Evolutionary conservation across 169 alveolate genomes (phyloP).

Genomic region (Plasmodium gallinaceum): DNA sequence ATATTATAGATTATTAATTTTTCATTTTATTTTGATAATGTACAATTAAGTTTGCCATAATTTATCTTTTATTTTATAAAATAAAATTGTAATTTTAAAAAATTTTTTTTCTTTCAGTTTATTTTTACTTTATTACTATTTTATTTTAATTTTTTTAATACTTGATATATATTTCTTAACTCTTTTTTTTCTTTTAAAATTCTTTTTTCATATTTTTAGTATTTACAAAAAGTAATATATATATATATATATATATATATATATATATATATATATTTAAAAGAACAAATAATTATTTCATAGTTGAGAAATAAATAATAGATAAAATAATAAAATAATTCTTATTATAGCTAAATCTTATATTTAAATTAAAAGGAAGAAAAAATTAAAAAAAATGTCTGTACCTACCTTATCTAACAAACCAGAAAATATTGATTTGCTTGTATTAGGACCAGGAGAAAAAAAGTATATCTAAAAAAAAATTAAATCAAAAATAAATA

Average conservation of each 20-base stretch:
- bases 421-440: conserved; percentile 68
- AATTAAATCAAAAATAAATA: background rate
- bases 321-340: background rate
- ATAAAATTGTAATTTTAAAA: too few relatives aligned
- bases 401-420: conserved; percentile 74
- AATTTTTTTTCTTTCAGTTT: too few relatives aligned
- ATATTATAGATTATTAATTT: too few relatives aligned
- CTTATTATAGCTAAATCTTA: too few relatives aligned
- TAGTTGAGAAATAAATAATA: conserved; percentile 1
- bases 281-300: background rate
- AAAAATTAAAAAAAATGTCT: conserved; percentile 35
- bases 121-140: too few relatives aligned
- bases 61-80: too few relatives aligned
- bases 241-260: conserved; percentile 1
- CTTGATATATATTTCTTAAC: too few relatives aligned
- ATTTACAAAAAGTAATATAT: background rate
- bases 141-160: too few relatives aligned
- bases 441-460: conserved; percentile 71
- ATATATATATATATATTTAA: background rate
- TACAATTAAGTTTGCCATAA: too few relatives aligned
- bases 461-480: conserved; percentile 34
- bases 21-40: too few relatives aligned
- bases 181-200: background rate
- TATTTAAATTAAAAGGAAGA: too few relatives aligned
- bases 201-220: background rate